Conservation (phyloP, 1,284 basidiomycete genomes). For the Cutaneotrichosporon sp. region DNA sequence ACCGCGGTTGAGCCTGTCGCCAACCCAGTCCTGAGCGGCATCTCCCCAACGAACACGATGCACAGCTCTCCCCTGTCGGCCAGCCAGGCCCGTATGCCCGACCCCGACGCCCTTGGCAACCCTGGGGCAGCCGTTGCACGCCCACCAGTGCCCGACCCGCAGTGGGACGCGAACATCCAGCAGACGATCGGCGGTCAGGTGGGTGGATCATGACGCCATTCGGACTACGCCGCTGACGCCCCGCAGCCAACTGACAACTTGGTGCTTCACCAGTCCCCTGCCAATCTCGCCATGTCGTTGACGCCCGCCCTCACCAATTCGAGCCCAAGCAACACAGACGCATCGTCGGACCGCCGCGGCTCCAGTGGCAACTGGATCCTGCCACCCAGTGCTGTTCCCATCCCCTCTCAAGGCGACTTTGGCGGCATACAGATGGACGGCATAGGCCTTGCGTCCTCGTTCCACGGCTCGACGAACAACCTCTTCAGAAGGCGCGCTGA, state of each 20-base stretch:
- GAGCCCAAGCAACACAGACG: slow-evolving; percentile 33
- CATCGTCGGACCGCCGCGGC: slow-evolving; percentile 11
- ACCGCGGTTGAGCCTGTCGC: neutral
- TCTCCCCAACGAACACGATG: neutral
- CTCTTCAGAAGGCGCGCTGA: neutral
- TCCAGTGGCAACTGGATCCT: slow-evolving; percentile 15
- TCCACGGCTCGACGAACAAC: slow-evolving; percentile 7
- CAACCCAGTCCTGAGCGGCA: neutral
- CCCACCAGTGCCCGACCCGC: slow-evolving; percentile 12
- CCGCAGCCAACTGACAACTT: neutral
- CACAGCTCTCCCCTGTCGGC: neutral
- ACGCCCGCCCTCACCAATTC: slow-evolving; percentile 43
- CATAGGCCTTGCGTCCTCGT: slow-evolving; percentile 4
- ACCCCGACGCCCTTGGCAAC: neutral
- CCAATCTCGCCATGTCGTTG: slow-evolving; percentile 19
- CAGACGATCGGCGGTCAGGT: slow-evolving; percentile 1
- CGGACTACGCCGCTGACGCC: neutral
- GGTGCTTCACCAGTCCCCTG: slow-evolving; percentile 15
- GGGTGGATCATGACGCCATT: neutral
- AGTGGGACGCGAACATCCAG: slow-evolving; percentile 8
- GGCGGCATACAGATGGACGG: slow-evolving; percentile 7
- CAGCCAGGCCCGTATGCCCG: neutral
- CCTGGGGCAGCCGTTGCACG: neutral
- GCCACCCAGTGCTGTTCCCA: neutral
- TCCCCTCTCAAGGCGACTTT: neutral